These are phyloP conservation scores for Pichia sp. DNA, from an alignment of 1,139 yeast species.

Conservation along the genomic window DNA sequence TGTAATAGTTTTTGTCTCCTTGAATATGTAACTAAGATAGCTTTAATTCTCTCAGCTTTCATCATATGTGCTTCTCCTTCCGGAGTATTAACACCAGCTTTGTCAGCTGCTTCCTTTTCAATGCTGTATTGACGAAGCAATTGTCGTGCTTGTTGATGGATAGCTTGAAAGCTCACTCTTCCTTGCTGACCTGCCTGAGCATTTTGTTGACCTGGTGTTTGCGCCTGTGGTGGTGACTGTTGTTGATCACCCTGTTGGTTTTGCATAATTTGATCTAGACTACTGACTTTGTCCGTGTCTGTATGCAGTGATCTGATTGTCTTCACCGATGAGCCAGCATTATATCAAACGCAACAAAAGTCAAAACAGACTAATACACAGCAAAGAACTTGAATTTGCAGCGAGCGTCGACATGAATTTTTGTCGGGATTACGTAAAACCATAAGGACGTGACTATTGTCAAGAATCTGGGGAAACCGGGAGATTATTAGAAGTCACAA, in stretches of 20 bases:
- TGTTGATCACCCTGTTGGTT: not conserved
- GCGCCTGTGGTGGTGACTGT: not conserved
- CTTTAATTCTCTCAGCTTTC: constrained; percentile 62
- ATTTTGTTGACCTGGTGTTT: not conserved
- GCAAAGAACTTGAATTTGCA: no score
- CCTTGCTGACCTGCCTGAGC: constrained; percentile 11
- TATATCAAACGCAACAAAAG: no score
- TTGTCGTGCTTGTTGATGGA: constrained; percentile 50
- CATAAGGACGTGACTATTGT: no score
- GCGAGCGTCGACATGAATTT: no score
- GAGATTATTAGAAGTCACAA: no score
- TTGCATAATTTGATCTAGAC: constrained; percentile 3
- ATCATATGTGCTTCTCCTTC: constrained; percentile 64
- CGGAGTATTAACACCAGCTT: constrained; percentile 50
- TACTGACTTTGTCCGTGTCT: no score
- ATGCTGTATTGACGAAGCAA: constrained; percentile 54
- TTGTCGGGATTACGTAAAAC: no score
- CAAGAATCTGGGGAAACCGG: no score
- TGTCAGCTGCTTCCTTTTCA: constrained; percentile 58
- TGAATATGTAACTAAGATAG: constrained; percentile 35
- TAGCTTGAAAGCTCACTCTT: constrained; percentile 19
- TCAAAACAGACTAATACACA: no score
- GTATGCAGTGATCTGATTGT: no score
- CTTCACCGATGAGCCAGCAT: no score
- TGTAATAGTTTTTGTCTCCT: constrained; percentile 30